These are phyloP conservation scores for Neoboletus magnificus DNA, from an alignment of 768 basidiomycete genomes.

Conservation along the genomic window DNA sequence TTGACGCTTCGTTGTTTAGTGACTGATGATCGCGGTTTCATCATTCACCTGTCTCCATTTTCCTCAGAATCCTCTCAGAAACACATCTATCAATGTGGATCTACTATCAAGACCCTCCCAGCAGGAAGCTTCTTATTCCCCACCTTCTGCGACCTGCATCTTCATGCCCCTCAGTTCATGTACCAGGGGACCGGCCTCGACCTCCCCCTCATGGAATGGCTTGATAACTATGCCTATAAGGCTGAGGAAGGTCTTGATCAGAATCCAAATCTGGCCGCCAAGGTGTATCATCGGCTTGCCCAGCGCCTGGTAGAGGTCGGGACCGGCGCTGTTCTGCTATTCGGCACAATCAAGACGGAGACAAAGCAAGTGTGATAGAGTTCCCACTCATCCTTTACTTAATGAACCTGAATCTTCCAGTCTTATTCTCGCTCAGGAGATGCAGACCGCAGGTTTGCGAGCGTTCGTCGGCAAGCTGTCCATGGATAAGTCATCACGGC, in stretches of 20 bases:
- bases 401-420: constrained; percentile 35
- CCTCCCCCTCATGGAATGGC: constrained; percentile 81
- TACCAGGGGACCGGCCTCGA: constrained; percentile 87
- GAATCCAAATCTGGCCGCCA: constrained; percentile 54
- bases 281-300: constrained; percentile 67
- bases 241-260: constrained; percentile 75
- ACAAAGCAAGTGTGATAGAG: constrained; percentile 63
- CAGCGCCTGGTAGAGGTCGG: constrained; percentile 66
- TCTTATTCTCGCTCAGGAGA: constrained; percentile 70
- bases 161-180: constrained; percentile 87
- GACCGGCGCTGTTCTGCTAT: constrained; percentile 73
- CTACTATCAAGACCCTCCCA: constrained; percentile 36
- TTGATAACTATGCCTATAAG: constrained; percentile 76
- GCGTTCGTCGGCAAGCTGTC: constrained; percentile 89
- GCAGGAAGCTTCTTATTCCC: constrained; percentile 68
- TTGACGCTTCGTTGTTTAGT: constrained; percentile 24
- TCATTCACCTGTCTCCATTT: constrained; percentile 46
- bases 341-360: constrained; percentile 79
- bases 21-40: constrained; percentile 42
- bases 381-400: background rate
- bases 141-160: constrained; percentile 77
- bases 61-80: constrained; percentile 34
- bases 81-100: constrained; percentile 23
- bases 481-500: constrained; percentile 77
- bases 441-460: constrained; percentile 69